Conservation (phyloP, 2,329 filamentous ascomycete genomes). For the Thielaviopsis musarum region DNA sequence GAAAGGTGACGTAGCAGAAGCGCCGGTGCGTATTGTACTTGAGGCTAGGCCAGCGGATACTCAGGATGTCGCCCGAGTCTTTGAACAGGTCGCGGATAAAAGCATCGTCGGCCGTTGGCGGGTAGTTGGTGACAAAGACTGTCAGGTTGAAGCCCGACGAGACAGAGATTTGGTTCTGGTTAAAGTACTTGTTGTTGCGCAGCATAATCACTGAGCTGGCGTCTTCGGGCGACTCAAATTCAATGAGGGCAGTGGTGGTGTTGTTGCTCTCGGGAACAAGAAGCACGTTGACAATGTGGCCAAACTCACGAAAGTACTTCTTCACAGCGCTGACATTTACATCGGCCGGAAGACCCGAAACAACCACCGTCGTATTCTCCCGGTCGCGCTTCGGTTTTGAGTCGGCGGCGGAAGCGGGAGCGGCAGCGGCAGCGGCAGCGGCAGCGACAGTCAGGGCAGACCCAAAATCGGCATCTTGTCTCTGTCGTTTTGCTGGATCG, state of each 20-base stretch:
- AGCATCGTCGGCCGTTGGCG: conserved; percentile 53
- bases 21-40: conserved; percentile 77
- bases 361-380: conserved; percentile 73
- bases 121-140: conserved; percentile 82
- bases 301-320: conserved; percentile 86
- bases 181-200: conserved; percentile 64
- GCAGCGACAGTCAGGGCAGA: background rate
- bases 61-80: conserved; percentile 65
- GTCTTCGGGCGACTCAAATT: conserved; percentile 70
- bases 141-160: conserved; percentile 61
- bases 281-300: conserved; percentile 62
- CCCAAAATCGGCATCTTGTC: conserved; percentile 22
- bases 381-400: conserved; percentile 56
- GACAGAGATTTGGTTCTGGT: conserved; percentile 56
- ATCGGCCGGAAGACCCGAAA: conserved; percentile 56
- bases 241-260: conserved; percentile 57
- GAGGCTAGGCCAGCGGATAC: conserved; percentile 77
- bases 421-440: background rate
- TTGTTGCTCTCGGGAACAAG: conserved; percentile 46
- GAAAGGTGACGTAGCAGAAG: conserved; percentile 94
- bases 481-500: background rate
- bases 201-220: conserved; percentile 69
- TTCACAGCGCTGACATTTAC: conserved; percentile 56
- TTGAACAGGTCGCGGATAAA: conserved; percentile 54
- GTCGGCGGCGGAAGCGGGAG: background rate